phyloP scores from a whole-genome alignment of 257 asterid genomes.

The Solanum sparsipilum region DNA sequence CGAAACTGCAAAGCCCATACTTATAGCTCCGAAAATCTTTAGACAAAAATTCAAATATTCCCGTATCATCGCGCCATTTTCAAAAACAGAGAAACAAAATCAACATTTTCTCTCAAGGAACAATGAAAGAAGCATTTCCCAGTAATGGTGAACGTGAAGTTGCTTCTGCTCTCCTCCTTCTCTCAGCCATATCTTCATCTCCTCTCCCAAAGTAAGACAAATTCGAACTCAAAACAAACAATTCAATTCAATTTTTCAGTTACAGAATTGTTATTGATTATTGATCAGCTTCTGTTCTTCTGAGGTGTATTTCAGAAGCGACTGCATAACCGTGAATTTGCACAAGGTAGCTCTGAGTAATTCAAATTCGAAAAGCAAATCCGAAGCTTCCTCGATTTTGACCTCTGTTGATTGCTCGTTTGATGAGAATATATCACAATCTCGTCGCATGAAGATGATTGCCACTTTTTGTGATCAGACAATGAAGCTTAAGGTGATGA shows the following conservation, averaged over 20 bases:
- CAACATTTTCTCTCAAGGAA: not conserved
- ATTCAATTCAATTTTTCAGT: not conserved
- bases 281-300: not conserved
- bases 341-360: not conserved
- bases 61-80: not conserved
- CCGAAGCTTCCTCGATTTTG: not conserved
- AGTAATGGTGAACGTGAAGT: not conserved
- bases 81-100: not conserved
- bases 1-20: not conserved
- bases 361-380: not conserved
- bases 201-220: not conserved
- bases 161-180: not conserved
- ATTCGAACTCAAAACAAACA: not conserved
- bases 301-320: not conserved
- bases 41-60: not conserved
- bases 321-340: not conserved
- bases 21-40: not conserved
- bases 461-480: not conserved
- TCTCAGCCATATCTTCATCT: not conserved
- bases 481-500: not conserved
- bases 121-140: constrained; percentile 1
- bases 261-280: not conserved
- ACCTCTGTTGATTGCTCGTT: not conserved
- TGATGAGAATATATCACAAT: not conserved
- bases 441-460: not conserved